Evolutionary conservation across 2,329 filamentous ascomycete species (phyloP).

Genomic region (Aureobasidium vineae): DNA sequence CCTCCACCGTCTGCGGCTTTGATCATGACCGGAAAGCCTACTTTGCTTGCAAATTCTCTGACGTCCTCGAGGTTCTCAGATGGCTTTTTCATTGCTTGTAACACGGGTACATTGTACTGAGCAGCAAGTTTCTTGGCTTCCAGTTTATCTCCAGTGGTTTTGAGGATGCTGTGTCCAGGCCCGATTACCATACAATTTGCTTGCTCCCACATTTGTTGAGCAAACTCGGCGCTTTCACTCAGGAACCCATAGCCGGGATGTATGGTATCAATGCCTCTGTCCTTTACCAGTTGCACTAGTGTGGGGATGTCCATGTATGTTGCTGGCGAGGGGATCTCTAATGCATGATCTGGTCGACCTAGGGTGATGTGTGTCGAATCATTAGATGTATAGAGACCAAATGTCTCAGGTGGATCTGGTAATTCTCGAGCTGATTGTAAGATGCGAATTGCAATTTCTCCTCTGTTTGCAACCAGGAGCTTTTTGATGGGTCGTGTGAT

Average conservation of each 20-base stretch:
- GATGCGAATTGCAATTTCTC: conserved; percentile 63
- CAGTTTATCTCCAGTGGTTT: conserved; percentile 57
- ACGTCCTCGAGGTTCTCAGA: conserved; percentile 39
- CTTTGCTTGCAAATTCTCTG: conserved; percentile 57
- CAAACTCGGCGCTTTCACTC: conserved; percentile 55
- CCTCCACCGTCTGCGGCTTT: conserved; percentile 66
- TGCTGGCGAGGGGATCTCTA: neutral
- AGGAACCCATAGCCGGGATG: conserved; percentile 65
- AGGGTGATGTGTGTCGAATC: neutral
- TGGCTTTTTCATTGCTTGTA: neutral
- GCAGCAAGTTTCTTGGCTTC: conserved; percentile 53
- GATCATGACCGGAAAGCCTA: conserved; percentile 58
- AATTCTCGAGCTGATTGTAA: conserved; percentile 60
- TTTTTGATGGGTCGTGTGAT: conserved; percentile 43
- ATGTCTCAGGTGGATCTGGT: conserved; percentile 36
- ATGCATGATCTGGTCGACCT: neutral
- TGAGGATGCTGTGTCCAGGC: conserved; percentile 58
- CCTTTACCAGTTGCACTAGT: conserved; percentile 49
- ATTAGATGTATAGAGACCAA: neutral
- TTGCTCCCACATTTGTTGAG: conserved; percentile 47
- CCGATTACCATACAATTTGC: conserved; percentile 53
- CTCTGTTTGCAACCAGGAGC: conserved; percentile 58
- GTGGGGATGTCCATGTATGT: conserved; percentile 55
- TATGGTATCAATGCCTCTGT: conserved; percentile 55
- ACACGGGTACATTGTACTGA: conserved; percentile 40